phyloP scores from a whole-genome alignment of 2,329 filamentous ascomycete genomes.

The Beauveria australis region DNA sequence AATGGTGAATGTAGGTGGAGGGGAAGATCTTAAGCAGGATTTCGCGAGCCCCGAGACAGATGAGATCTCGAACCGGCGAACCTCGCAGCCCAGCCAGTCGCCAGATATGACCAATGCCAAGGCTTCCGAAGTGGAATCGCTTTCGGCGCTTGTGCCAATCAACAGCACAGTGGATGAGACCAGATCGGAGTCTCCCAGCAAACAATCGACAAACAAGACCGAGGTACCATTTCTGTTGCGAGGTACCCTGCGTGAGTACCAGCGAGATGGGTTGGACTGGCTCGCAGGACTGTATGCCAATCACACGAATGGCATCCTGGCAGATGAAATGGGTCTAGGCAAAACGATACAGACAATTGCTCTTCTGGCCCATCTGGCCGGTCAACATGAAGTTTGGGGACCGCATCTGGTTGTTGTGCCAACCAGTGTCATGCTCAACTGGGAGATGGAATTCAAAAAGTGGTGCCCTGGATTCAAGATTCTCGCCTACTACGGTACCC shows the following conservation, averaged over 20 bases:
- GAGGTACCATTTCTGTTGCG: conserved; percentile 76
- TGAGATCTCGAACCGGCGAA: conserved; percentile 32
- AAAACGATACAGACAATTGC: conserved; percentile 99
- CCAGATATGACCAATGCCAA: conserved; percentile 43
- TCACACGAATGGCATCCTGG: conserved; percentile 89
- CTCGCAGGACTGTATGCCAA: conserved; percentile 86
- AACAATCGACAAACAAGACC: conserved; percentile 45
- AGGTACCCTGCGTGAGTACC: conserved; percentile 87
- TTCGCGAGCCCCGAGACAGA: conserved; percentile 35
- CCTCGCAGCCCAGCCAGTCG: conserved; percentile 38
- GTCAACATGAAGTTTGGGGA: conserved; percentile 86
- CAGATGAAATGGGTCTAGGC: conserved; percentile 96
- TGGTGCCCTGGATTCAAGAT: conserved; percentile 98
- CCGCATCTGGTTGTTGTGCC: conserved; percentile 93
- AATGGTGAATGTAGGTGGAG: conserved; percentile 8
- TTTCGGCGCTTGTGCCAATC: conserved; percentile 29
- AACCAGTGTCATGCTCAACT: conserved; percentile 97
- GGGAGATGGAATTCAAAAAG: conserved; percentile 99
- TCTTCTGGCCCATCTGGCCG: conserved; percentile 83
- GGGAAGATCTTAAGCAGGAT: conserved; percentile 20
- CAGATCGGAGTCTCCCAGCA: conserved; percentile 26
- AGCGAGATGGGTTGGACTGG: conserved; percentile 96
- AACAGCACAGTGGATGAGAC: conserved; percentile 20
- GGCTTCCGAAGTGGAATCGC: conserved; percentile 36
- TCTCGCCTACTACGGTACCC: conserved; percentile 88